Evolutionary conservation across 2,329 filamentous ascomycete species (phyloP), one percentile per base, ranked within the genome.

Genomic region (Phialocephala sp.): DNA sequence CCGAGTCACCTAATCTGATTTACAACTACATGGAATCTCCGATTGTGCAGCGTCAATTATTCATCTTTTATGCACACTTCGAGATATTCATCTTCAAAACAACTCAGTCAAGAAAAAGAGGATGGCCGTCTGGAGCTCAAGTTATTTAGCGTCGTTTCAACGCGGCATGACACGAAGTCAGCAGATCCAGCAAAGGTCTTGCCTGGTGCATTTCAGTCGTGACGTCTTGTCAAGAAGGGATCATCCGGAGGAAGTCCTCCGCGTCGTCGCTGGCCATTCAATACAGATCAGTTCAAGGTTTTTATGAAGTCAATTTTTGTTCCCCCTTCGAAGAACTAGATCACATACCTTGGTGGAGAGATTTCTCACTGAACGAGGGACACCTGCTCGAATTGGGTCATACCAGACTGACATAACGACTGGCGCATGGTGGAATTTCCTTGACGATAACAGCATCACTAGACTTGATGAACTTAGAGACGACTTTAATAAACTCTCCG

Each of bases 231-330:
- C n/a, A n/a, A 22, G 45, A 50, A 50, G n/a, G 18, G 45, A 50
- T 50, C 45, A n/a, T 20, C 45, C n/a, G 45, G 45, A 50, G 45
- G 8, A n/a, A 22, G 45, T 50, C 45, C 45, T 50, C 45, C 45
- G 45, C 45, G 9, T 8, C 8, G n/a, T 14, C 22, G 20, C 18
- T 8, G 18, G n/a, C 8, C 45, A 50, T 50, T 50, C 45, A 5
- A 24, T 9, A 50, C n/a, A n/a, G 18, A 20, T n/a, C 45, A 6
- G 11, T 50, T 20, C n/a, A 22, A 24, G n/a, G n/a, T 20, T n/a
- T 41, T 41, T 4, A 12, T 41, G 4, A 41, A 14, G 37, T 32
- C 27, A 32, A 3, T 32, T 32, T 32, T 3, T 6, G 6, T 32
- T 32, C 27, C n/a, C n/a, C n/a, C 27, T 32, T 32, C 3, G 27